Evolutionary conservation across 148 eudicot genomes (phyloP), one percentile per base, ranked within the genome.

Genomic region (Heliamphora exappendiculata): DNA sequence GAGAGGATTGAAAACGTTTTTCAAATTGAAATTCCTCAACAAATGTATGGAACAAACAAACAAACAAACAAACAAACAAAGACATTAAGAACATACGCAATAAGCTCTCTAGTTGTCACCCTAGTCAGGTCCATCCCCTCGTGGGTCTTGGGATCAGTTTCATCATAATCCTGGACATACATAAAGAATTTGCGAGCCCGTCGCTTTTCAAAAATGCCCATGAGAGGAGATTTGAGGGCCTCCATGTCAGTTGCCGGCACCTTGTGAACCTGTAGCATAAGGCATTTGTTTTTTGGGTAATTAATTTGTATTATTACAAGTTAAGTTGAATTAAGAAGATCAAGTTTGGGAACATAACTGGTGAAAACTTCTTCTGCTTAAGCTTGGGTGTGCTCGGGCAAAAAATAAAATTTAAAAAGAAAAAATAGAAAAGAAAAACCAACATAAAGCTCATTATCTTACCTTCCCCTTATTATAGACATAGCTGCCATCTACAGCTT

Each of bases 181-280:
- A 89, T 84, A 60, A 94, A 89, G 82, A 94, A 94, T 63, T 94
- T 92, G 34, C 97, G 84, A 84, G 96, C 93, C 75, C 97, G 93
- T 7, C 98, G 92, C 83, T 94, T 94, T 69, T 91, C 98, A 83
- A 94, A 92, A 75, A 94, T 86, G 33, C 98, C 98, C 98, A 94
- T 94, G 55, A 94, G 89, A 47, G 97, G 98, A 66, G 98, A 94
- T 81, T 90, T 94, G 73, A 94, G 83, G 55, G 98, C 97, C 81
- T 94, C 98, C 98, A 94, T 94, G 82, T 94, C 98, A 79, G 92
- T 94, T 33, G 98, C 98, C 37, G 98, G 98, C 68, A 90, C 98
- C 84, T 94, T 94, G 87, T 94, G 97, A 78, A 90, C 82, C 98
- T 93, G 74, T 63, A 67, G 44, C 75, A 82, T 63, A 76, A 57